Percentiles rank a stretch among this genome's conserved stretches.
These are phyloP conservation scores for Cystofilobasidium bisporidii DNA, from an alignment of 768 basidiomycete genomes.

Conservation along the genomic window DNA sequence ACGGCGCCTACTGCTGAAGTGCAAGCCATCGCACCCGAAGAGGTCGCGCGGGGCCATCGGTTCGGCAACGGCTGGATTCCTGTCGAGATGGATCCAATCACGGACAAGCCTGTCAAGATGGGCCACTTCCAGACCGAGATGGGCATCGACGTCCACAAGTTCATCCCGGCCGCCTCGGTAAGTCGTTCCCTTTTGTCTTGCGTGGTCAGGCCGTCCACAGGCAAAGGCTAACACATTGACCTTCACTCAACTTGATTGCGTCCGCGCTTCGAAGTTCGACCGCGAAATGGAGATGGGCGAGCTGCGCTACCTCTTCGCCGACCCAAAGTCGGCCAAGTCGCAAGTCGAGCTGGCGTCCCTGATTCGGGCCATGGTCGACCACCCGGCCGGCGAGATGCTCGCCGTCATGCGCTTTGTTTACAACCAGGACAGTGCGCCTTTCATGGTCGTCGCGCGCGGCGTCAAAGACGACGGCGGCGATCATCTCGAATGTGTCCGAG, in stretches of 20 bases:
- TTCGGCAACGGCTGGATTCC: slow-evolving; percentile 57
- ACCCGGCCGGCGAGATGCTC: slow-evolving; percentile 48
- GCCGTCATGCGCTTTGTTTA: slow-evolving; percentile 78
- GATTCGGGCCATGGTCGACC: slow-evolving; percentile 63
- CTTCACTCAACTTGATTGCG: too few relatives aligned
- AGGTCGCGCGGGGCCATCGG: slow-evolving; percentile 39
- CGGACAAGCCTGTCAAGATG: slow-evolving; percentile 39
- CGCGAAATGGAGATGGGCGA: slow-evolving; percentile 75
- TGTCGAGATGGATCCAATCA: slow-evolving; percentile 51
- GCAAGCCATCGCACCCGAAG: slow-evolving; percentile 37
- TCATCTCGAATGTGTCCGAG: slow-evolving; percentile 74
- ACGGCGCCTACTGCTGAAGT: background rate
- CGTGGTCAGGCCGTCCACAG: too few relatives aligned
- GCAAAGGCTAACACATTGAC: too few relatives aligned
- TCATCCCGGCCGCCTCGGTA: slow-evolving; percentile 63
- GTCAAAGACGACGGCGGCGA: slow-evolving; percentile 51
- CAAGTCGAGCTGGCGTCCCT: slow-evolving; percentile 82
- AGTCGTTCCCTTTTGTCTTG: slow-evolving; percentile 31
- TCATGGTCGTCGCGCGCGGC: slow-evolving; percentile 55
- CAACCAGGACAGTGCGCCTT: slow-evolving; percentile 60
- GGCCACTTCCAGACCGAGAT: slow-evolving; percentile 60
- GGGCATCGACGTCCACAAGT: slow-evolving; percentile 80
- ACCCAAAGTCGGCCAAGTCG: slow-evolving; percentile 53
- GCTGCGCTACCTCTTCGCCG: slow-evolving; percentile 74
- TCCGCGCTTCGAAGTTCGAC: slow-evolving; percentile 60